These are phyloP conservation scores for Leccinum rimulosum DNA, from an alignment of 768 basidiomycete species.

Conservation along the genomic window DNA sequence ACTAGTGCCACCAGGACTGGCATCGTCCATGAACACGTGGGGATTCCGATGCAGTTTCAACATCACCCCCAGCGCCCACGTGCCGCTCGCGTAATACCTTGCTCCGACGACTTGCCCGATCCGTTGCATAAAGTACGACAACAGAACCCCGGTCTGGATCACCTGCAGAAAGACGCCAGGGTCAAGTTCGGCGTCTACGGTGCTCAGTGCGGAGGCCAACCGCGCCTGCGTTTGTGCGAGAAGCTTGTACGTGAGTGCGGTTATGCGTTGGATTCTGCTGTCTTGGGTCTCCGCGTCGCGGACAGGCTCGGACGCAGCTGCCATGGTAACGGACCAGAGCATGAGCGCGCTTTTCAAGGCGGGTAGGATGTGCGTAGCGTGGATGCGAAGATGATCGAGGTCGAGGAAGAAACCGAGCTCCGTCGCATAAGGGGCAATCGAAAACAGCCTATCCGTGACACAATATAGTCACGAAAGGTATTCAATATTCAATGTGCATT, in stretches of 20 bases:
- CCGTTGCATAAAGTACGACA: constrained; percentile 64
- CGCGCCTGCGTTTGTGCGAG: constrained; percentile 49
- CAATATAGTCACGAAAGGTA: not conserved
- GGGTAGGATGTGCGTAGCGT: constrained; percentile 42
- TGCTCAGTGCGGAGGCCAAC: constrained; percentile 42
- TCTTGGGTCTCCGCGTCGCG: constrained; percentile 27
- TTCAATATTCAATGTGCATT: not conserved
- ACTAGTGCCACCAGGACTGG: not conserved
- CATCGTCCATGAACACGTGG: not conserved
- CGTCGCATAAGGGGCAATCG: constrained; percentile 53
- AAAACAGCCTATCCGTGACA: constrained; percentile 16
- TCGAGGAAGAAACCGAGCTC: constrained; percentile 71
- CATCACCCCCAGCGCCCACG: constrained; percentile 45
- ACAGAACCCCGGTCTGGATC: constrained; percentile 61
- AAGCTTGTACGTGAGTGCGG: constrained; percentile 28
- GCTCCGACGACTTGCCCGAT: constrained; percentile 59
- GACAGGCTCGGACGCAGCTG: constrained; percentile 32
- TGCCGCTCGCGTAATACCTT: constrained; percentile 50
- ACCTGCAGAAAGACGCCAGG: constrained; percentile 47
- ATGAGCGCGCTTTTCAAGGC: constrained; percentile 49
- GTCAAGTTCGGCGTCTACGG: constrained; percentile 30
- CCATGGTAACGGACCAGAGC: constrained; percentile 54
- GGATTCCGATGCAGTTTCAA: constrained; percentile 43
- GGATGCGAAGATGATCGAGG: constrained; percentile 42
- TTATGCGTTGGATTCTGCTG: not conserved